A percentile compares a stretch with the other conserved stretches of the same genome.
Evolutionary conservation across 1,139 yeast genomes (phyloP).

Genomic region (Sugiyamaella sp.): DNA sequence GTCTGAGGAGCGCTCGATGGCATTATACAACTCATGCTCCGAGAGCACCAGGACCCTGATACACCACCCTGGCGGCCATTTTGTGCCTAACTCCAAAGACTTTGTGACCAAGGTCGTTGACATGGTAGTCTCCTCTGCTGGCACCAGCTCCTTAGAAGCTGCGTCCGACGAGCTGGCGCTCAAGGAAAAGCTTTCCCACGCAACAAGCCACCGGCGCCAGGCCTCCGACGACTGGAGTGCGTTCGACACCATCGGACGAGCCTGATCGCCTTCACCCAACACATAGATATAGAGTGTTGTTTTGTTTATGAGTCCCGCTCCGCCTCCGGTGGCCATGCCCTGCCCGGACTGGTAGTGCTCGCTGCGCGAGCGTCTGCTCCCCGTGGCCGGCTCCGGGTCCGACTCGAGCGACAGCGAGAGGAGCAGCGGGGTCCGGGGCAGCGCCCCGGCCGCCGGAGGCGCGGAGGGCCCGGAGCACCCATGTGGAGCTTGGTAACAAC

Average conservation of each 20-base stretch:
- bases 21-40: constrained; percentile 58
- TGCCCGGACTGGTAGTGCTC: too few relatives aligned
- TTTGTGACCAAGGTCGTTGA: constrained; percentile 59
- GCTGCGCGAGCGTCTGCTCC: too few relatives aligned
- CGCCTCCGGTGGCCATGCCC: too few relatives aligned
- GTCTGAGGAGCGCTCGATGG: constrained; percentile 66
- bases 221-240: constrained; percentile 45
- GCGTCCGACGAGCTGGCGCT: constrained; percentile 6
- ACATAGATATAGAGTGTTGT: not conserved
- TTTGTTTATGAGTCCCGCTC: too few relatives aligned
- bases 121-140: constrained; percentile 20
- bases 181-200: constrained; percentile 21
- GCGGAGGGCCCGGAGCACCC: too few relatives aligned
- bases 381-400: too few relatives aligned
- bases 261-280: not conserved
- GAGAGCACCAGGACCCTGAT: constrained; percentile 52
- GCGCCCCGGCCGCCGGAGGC: too few relatives aligned
- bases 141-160: constrained; percentile 50
- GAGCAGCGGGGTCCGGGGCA: too few relatives aligned
- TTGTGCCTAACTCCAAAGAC: constrained; percentile 73
- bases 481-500: not conserved
- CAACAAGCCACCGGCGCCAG: constrained; percentile 15
- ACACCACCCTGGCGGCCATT: constrained; percentile 85
- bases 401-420: too few relatives aligned
- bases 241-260: constrained; percentile 47